Base-by-base conservation (phyloP, 73 alveolate species). In the Paraurostyla sp. region DNA sequence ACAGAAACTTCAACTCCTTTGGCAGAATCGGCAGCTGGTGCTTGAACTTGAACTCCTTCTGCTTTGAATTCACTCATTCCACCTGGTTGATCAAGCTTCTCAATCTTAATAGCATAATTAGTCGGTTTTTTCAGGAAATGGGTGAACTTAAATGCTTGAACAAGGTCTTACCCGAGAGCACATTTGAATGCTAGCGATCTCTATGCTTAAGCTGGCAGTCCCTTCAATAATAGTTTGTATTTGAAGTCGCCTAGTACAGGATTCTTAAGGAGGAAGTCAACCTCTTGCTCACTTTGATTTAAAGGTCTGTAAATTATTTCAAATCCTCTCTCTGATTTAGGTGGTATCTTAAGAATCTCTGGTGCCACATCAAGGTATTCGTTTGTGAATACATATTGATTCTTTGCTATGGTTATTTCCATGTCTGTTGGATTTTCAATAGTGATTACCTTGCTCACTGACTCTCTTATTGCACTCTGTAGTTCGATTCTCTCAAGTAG, bases 101-200 rank as follows among this genome's bases (percentile, higher is more conserved):
- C 99, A 49, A 96, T 94, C 89, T 97, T 97, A 63, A 96, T 92
- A 23, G 98, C 85, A 86, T 97, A 98, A n/a, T 90, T 93, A 9
- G 99, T 96, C 20, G 98, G 97, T 82, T 98, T 98, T 93, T 97
- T 98, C 45, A 97, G 87, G 87, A 75, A 98, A 76, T 98, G 99
- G 76, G 95, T 95, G 80, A 98, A 98, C 86, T 95, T 96, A 91
- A 96, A 97, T 69, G 98, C 98, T 59, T 96, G 94, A 65, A 97
- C 97, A 58, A 97, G 89, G 73, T 98, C 99, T 42, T 98, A 83
- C 13, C 99, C 99, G n/a, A 98, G 94, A 69, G 98, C 91, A n/a
- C 99, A 97, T 75, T 96, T 96, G 52, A 98, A 96, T 69, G 98
- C 98, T 69, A 97, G 97, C 0, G 97, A 88, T 51, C 97, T 83